phyloP scores from a whole-genome alignment of 1,284 basidiomycete genomes.

The Cutaneotrichosporon sp. region DNA sequence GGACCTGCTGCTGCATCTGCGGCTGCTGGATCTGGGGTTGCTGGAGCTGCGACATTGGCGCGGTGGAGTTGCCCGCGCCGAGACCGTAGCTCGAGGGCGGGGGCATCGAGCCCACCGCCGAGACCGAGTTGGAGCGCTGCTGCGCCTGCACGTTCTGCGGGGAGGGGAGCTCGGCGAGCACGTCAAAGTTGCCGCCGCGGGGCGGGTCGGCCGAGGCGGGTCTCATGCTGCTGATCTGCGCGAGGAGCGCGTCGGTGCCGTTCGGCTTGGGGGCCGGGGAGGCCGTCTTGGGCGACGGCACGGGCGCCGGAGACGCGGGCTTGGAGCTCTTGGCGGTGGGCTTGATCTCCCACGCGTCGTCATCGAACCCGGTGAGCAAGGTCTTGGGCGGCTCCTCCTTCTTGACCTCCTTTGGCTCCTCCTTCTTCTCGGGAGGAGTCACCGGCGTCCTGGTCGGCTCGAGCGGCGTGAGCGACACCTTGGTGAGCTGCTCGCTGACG shows the following conservation, averaged over 20 bases:
- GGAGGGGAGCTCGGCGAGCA: slow-evolving; percentile 7
- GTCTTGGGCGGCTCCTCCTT: slow-evolving; percentile 56
- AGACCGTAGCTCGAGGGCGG: slow-evolving; percentile 67
- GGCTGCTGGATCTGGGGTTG: too few species aligned
- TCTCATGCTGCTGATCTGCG: slow-evolving; percentile 44
- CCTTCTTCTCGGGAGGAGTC: slow-evolving; percentile 51
- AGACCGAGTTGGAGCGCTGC: slow-evolving; percentile 50
- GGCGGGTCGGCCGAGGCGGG: slow-evolving; percentile 41
- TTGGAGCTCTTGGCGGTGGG: slow-evolving; percentile 74
- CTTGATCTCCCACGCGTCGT: slow-evolving; percentile 94
- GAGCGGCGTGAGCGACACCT: slow-evolving; percentile 55
- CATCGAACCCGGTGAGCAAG: slow-evolving; percentile 75
- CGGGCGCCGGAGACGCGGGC: slow-evolving; percentile 49
- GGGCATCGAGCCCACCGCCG: slow-evolving; percentile 33
- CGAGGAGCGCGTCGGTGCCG: slow-evolving; percentile 53
- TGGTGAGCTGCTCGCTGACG: slow-evolving; percentile 74
- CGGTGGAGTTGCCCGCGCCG: slow-evolving; percentile 69
- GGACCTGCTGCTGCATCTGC: slow-evolving; percentile 59
- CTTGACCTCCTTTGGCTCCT: slow-evolving; percentile 56
- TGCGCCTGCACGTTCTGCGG: slow-evolving; percentile 4
- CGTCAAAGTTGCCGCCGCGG: slow-evolving; percentile 24
- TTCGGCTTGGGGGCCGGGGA: slow-evolving; percentile 43
- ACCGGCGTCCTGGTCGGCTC: slow-evolving; percentile 32
- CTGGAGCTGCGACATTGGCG: slow-evolving; percentile 69
- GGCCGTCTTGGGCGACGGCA: slow-evolving; percentile 37